Conservation (phyloP, 1,284 basidiomycete genomes). For the Tylopilus sp. region DNA sequence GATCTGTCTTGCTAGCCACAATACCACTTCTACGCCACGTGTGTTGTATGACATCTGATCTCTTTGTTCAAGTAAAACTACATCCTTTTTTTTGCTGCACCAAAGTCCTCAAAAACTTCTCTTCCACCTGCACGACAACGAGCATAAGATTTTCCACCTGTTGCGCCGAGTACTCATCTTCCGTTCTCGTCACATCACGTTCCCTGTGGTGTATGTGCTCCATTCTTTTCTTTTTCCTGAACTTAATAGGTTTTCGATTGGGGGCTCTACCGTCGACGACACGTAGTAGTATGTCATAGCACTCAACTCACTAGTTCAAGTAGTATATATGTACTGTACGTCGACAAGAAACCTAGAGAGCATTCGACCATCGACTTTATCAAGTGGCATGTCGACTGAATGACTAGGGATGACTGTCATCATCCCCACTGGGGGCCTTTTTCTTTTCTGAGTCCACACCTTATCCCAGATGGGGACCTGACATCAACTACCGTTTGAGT, state of each 20-base stretch:
- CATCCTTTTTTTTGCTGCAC: neutral
- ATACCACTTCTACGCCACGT: constrained; percentile 22
- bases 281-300: neutral
- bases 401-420: too few relatives aligned
- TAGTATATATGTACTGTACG: neutral
- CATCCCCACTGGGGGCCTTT: too few relatives aligned
- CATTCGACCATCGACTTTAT: too few relatives aligned
- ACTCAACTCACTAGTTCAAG: neutral
- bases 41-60: constrained; percentile 14
- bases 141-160: neutral
- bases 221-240: neutral
- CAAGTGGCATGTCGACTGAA: too few relatives aligned
- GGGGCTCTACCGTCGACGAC: neutral
- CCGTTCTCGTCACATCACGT: too few relatives aligned
- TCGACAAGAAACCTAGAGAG: neutral
- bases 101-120: neutral
- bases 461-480: too few relatives aligned
- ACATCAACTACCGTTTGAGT: too few relatives aligned
- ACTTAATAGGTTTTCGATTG: constrained; percentile 20
- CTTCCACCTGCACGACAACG: neutral
- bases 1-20: constrained; percentile 16
- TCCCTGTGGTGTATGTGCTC: constrained; percentile 2
- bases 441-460: too few relatives aligned
- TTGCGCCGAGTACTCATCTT: neutral
- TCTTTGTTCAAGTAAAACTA: constrained; percentile 9